A percentile compares a stretch with the other conserved stretches of the same genome.
phyloP scores from a whole-genome alignment of 768 basidiomycete species.

The Rubroboletus pulcherrimus region DNA sequence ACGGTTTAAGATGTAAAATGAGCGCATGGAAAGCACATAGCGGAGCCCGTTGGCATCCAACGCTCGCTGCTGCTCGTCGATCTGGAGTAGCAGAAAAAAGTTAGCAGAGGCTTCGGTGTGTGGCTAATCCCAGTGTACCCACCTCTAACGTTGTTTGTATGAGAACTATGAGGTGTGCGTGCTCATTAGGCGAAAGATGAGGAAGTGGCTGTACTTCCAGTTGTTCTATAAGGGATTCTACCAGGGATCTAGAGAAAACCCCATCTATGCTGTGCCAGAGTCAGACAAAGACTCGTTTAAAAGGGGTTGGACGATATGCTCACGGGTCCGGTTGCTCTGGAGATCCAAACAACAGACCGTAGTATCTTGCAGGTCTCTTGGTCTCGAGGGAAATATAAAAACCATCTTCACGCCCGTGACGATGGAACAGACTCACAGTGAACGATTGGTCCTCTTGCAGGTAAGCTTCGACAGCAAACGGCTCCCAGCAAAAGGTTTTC shows the following conservation, averaged over 20 bases:
- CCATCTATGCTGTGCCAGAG: slow-evolving; percentile 40
- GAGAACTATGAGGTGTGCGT: slow-evolving; percentile 76
- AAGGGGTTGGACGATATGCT: slow-evolving; percentile 13
- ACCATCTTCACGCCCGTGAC: background rate
- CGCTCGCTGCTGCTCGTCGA: slow-evolving; percentile 86
- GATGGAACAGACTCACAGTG: slow-evolving; percentile 18
- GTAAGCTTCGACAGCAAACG: slow-evolving; percentile 51
- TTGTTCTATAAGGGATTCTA: slow-evolving; percentile 56
- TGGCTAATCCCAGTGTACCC: slow-evolving; percentile 9
- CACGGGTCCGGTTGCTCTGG: slow-evolving; percentile 45
- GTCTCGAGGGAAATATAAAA: slow-evolving; percentile 7
- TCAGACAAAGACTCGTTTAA: slow-evolving; percentile 1
- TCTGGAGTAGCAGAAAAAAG: slow-evolving; percentile 41
- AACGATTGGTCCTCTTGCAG: slow-evolving; percentile 17
- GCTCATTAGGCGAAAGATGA: slow-evolving; percentile 74
- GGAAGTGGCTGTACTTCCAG: slow-evolving; percentile 64
- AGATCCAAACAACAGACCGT: slow-evolving; percentile 53
- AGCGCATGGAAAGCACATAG: slow-evolving; percentile 89
- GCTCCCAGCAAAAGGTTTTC: slow-evolving; percentile 37
- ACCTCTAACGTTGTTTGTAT: slow-evolving; percentile 88
- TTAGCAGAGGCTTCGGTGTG: background rate
- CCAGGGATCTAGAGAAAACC: slow-evolving; percentile 57
- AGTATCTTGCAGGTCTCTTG: slow-evolving; percentile 32
- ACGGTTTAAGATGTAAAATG: slow-evolving; percentile 81
- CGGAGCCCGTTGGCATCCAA: slow-evolving; percentile 90